phyloP scores from a whole-genome alignment of 208 protist species.

The Blechomonas ayalai region DNA sequence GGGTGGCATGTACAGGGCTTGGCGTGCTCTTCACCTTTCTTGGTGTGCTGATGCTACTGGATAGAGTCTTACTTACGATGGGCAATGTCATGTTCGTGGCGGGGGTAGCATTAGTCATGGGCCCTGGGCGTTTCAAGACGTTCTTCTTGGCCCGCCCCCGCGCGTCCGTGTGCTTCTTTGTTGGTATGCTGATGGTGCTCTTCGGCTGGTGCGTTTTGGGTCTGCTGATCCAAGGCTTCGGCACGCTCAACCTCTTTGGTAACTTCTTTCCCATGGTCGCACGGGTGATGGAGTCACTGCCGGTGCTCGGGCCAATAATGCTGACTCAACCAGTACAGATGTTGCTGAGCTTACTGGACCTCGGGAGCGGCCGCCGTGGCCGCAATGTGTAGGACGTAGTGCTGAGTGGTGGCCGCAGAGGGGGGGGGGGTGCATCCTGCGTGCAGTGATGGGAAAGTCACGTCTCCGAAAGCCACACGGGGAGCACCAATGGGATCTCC shows the following conservation, averaged over 20 bases:
- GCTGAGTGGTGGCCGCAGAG: neutral
- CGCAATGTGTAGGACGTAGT: constrained; percentile 56
- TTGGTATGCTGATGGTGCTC: constrained; percentile 79
- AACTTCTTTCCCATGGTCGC: constrained; percentile 88
- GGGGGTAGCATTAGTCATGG: constrained; percentile 83
- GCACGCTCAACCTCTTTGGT: constrained; percentile 85
- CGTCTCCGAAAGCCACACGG: too few relatives aligned
- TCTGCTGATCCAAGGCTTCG: constrained; percentile 78
- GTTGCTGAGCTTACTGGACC: constrained; percentile 23
- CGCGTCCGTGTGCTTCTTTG: constrained; percentile 81
- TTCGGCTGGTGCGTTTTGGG: constrained; percentile 74
- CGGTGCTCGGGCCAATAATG: constrained; percentile 72
- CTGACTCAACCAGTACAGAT: constrained; percentile 53
- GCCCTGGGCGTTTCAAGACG: constrained; percentile 47
- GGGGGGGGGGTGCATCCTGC: neutral
- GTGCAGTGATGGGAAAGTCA: too few relatives aligned
- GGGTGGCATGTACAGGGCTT: constrained; percentile 73
- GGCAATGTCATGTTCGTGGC: constrained; percentile 86
- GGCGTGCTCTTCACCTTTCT: constrained; percentile 77
- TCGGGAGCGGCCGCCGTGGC: constrained; percentile 24
- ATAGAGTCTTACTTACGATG: constrained; percentile 84
- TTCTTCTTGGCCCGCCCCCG: constrained; percentile 77
- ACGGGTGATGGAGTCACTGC: constrained; percentile 81
- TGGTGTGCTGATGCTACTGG: constrained; percentile 74
- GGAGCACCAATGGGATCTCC: too few relatives aligned